Percentiles rank a stretch among this genome's conserved stretches.
These are phyloP conservation scores for Paxillus involutus DNA, from an alignment of 768 basidiomycete genomes.

Conservation along the genomic window DNA sequence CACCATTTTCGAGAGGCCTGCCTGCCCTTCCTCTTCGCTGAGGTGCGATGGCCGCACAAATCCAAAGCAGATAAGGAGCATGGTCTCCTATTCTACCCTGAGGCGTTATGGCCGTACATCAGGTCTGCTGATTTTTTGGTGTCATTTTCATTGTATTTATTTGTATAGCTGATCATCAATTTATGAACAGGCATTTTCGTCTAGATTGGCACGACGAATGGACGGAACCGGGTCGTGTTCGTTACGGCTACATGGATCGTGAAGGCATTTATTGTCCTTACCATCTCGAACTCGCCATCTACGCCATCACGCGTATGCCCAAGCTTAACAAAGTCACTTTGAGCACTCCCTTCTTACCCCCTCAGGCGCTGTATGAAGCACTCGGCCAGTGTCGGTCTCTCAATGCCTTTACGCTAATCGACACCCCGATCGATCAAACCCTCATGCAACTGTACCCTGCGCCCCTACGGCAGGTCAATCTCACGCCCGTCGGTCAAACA, in stretches of 20 bases:
- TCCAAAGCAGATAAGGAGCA: constrained; percentile 22
- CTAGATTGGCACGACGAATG: constrained; percentile 37
- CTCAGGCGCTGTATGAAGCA: constrained; percentile 27
- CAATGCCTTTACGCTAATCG: constrained; percentile 26
- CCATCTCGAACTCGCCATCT: constrained; percentile 24
- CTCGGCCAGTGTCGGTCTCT: constrained; percentile 28
- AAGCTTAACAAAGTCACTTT: constrained; percentile 28
- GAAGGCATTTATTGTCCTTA: constrained; percentile 31
- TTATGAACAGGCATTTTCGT: constrained; percentile 24
- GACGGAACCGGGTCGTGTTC: constrained; percentile 36
- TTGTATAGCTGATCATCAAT: not conserved
- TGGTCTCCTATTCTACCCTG: constrained; percentile 30
- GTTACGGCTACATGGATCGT: constrained; percentile 31
- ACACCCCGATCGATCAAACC: constrained; percentile 37
- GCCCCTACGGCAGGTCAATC: constrained; percentile 24
- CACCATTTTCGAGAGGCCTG: constrained; percentile 28
- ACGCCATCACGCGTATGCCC: constrained; percentile 30
- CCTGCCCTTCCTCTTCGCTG: constrained; percentile 31
- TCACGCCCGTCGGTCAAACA: constrained; percentile 34
- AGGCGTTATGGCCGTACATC: constrained; percentile 29
- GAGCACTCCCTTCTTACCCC: constrained; percentile 33
- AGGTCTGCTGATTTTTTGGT: constrained; percentile 15
- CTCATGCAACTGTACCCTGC: constrained; percentile 30
- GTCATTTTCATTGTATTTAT: not conserved
- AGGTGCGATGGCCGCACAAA: constrained; percentile 33